Percentiles rank a stretch among this genome's conserved stretches.
Evolutionary conservation across 164 flowering plant genomes (phyloP).

Genomic region (Euptelea pleiosperma): DNA sequence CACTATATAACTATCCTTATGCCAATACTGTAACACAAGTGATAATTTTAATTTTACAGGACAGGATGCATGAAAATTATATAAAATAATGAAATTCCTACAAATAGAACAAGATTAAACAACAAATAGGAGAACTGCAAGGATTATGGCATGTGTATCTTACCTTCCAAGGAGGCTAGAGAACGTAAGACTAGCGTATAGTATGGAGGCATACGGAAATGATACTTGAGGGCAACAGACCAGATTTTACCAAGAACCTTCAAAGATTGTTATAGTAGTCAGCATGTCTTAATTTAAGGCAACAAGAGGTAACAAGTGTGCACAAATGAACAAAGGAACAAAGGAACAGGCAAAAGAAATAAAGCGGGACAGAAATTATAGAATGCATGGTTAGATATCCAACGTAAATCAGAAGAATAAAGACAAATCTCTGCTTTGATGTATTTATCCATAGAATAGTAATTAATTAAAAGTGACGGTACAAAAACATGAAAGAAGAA

Average conservation of each 20-base stretch:
- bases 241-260: conserved; percentile 86
- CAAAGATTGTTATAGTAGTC: conserved; percentile 17
- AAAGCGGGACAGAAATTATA: background rate
- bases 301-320: background rate
- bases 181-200: conserved; percentile 84
- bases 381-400: no score
- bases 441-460: no score
- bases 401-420: no score
- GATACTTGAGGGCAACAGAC: conserved; percentile 85
- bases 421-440: no score
- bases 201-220: conserved; percentile 96
- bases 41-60: no score
- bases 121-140: background rate
- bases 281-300: conserved; percentile 9
- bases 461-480: no score
- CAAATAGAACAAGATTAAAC: background rate
- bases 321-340: background rate
- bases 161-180: conserved; percentile 95
- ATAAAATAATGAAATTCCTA: background rate
- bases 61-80: background rate
- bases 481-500: no score
- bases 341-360: background rate
- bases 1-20: no score
- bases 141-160: background rate
- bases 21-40: no score